Evolutionary conservation across 2,329 filamentous ascomycete species (phyloP).

Genomic region (Plenodomus lindquistii): DNA sequence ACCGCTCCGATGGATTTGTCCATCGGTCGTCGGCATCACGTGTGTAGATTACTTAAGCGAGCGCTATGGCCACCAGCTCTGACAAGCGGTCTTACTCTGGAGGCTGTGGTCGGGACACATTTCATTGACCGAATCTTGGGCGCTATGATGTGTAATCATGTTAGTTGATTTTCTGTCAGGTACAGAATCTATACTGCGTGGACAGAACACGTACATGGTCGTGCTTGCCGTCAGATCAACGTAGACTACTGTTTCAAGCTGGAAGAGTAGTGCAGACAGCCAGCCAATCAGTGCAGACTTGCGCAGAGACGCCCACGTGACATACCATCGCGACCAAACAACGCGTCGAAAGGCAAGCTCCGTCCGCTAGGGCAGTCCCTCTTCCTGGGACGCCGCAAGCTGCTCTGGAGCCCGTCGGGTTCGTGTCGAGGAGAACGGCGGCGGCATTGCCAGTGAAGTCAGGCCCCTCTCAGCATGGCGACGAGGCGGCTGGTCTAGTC

Average conservation of each 20-base stretch:
- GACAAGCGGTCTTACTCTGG: not conserved
- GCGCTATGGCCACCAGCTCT: not conserved
- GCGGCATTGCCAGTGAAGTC: too few relatives aligned
- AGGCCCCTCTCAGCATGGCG: not conserved
- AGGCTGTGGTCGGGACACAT: not conserved
- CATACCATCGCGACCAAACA: not conserved
- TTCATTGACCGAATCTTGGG: not conserved
- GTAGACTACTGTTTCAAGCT: too few relatives aligned
- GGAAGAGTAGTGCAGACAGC: too few relatives aligned
- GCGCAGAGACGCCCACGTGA: too few relatives aligned
- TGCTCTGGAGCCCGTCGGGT: conserved; percentile 17
- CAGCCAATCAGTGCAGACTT: too few relatives aligned
- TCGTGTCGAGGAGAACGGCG: not conserved
- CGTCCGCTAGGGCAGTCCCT: conserved; percentile 16
- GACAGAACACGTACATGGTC: too few relatives aligned
- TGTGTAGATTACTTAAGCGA: not conserved
- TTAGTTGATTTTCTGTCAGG: too few relatives aligned
- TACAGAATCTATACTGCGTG: too few relatives aligned
- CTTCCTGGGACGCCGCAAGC: conserved; percentile 15
- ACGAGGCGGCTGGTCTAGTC: conserved; percentile 11
- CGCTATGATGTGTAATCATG: too few relatives aligned
- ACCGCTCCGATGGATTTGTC: not conserved
- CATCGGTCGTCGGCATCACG: not conserved
- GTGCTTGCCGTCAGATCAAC: too few relatives aligned
- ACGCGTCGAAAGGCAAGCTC: conserved; percentile 5